phyloP scores from a whole-genome alignment of 371 early-diverging fungal species.

The Apophysomyces elegans region DNA sequence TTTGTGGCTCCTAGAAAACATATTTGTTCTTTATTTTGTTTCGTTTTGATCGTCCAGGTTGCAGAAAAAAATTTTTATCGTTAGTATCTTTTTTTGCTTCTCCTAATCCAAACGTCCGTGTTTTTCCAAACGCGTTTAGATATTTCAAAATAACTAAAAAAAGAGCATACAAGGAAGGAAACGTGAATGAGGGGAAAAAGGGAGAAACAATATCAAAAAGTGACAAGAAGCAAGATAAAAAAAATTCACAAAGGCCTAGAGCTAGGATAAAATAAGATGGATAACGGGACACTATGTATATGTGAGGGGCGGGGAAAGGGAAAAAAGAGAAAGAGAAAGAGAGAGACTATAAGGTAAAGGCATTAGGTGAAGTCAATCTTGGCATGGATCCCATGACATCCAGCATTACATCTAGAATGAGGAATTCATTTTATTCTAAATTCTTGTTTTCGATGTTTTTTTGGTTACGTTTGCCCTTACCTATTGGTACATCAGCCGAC shows the following conservation, averaged over 20 bases:
- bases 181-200: neutral
- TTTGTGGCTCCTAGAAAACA: neutral
- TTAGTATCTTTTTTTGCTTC: no score
- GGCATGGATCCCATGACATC: conserved; percentile 30
- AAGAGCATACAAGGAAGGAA: no score
- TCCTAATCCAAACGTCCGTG: no score
- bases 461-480: conserved; percentile 12
- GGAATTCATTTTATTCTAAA: neutral
- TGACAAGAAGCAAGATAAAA: neutral
- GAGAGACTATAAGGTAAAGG: neutral
- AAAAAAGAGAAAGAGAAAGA: neutral
- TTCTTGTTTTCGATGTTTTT: neutral
- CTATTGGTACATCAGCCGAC: conserved; percentile 27
- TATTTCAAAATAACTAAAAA: no score
- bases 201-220: neutral
- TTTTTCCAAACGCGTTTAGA: no score
- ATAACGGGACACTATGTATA: no score
- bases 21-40: neutral
- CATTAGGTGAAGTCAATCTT: conserved; percentile 25
- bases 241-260: no score
- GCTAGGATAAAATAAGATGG: no score
- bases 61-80: no score
- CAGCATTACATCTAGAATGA: conserved; percentile 25
- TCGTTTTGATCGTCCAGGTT: neutral
- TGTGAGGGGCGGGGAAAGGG: neutral